These are phyloP conservation scores for Lyophyllum shimeji DNA, from an alignment of 768 basidiomycete species.

Conservation along the genomic window DNA sequence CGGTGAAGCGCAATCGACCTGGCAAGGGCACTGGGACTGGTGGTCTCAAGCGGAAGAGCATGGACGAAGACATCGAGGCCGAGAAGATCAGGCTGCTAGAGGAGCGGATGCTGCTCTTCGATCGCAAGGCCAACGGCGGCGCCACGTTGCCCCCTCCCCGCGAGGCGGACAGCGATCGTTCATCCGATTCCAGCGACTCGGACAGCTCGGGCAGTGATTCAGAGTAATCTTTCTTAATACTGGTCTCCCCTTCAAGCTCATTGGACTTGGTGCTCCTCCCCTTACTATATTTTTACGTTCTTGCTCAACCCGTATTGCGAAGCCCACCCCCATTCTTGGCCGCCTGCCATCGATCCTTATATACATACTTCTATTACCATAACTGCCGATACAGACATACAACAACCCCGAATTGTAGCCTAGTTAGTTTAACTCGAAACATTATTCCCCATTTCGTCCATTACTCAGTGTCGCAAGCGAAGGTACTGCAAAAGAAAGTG, in stretches of 20 bases:
- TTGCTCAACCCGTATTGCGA: slow-evolving; percentile 10
- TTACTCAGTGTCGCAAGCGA: not conserved
- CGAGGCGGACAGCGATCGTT: slow-evolving; percentile 62
- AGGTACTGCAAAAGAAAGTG: not conserved
- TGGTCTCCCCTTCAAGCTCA: slow-evolving; percentile 15
- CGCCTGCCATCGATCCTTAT: slow-evolving; percentile 4
- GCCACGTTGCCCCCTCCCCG: slow-evolving; percentile 34
- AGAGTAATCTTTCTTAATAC: slow-evolving; percentile 48
- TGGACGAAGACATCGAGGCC: slow-evolving; percentile 96
- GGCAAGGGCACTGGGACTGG: slow-evolving; percentile 87
- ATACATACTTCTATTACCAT: slow-evolving; percentile 40
- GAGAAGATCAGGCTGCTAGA: slow-evolving; percentile 94
- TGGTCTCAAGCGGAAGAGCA: slow-evolving; percentile 89
- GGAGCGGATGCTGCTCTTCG: slow-evolving; percentile 83
- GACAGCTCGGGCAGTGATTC: slow-evolving; percentile 86
- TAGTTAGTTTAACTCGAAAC: slow-evolving; percentile 30
- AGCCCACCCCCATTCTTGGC: slow-evolving; percentile 13
- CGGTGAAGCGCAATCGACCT: slow-evolving; percentile 60
- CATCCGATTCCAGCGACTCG: slow-evolving; percentile 76
- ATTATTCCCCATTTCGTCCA: slow-evolving; percentile 15
- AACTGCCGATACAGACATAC: slow-evolving; percentile 31
- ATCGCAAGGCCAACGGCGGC: slow-evolving; percentile 48
- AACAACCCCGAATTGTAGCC: slow-evolving; percentile 44
- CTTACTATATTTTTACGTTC: slow-evolving; percentile 6
- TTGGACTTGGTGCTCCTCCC: slow-evolving; percentile 16